Base-by-base conservation (phyloP, 805 yeast species). In the Monosporozyma unispora region DNA sequence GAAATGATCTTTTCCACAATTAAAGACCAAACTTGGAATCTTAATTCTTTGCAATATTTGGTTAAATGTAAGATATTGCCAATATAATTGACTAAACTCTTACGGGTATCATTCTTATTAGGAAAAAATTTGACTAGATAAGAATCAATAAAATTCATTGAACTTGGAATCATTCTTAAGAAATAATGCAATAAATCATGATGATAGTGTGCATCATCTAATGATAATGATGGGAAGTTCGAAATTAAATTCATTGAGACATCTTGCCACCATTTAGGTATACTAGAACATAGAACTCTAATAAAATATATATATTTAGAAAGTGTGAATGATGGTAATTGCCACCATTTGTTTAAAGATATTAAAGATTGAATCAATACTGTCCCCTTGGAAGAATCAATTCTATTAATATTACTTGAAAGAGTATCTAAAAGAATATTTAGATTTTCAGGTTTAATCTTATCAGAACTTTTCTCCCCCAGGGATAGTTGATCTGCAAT, bases 211-310 rank as follows among this genome's bases (percentile, higher is more conserved):
- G 71, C 72, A 49, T 58, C 63, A 3, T 55, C 53, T 12, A 57
- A 46, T 5, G 66, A 47, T 40, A 67, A 53, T 19, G 62, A 67
- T 16, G 29, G 21, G 57, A 91, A 85, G 58, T 81, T 88, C 18
- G 73, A 58, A 10, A 89, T 76, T n/a, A 91, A 66, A 50, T 78
- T 76, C 52, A 74, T 71, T 19, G 86, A 81, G n/a, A 91, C 87
- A 51, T 87, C 95, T 54, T 79, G 77, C 79, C 93, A 81, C 87
- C 95, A 91, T 64, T 82, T 87, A 7, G 98, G 98, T 52, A 82
- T 74, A 44, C 91, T 84, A 3, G 95, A 84, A 37, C 90, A 86
- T 48, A 91, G 73, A 25, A 90, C 86, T 43, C 80, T 75, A 44
- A 87, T 69, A 64, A 93, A 93, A 42, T 80, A 82, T 44, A 83